Evolutionary conservation across 2,329 filamentous ascomycete species (phyloP), one percentile per base, ranked within the genome.

Genomic region (Colletotrichum cuscutae): DNA sequence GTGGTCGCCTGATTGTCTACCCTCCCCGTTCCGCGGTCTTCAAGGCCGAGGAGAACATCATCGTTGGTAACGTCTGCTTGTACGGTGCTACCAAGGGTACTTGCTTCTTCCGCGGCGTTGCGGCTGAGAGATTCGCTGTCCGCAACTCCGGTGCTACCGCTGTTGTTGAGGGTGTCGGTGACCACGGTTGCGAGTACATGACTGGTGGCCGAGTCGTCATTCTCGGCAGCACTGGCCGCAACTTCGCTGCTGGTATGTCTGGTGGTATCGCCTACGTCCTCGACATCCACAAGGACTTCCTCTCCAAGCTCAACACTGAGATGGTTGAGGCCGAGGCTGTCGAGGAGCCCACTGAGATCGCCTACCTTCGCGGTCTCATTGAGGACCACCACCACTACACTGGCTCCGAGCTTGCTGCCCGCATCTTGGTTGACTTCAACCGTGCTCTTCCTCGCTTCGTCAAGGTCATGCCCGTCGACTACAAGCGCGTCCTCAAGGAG

Each of bases 131-230:
- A 79, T 98, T 98, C 82, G 95, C 95, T 74, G 96, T 98, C 76
- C 93, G 96, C 77, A 98, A 98, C 87, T 98, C 96, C 1, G 96
- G 96, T 85, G 96, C 94, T 63, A 97, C 93, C 32, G 95, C 96
- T n/a, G 94, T 98, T 76, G 95, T 98, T 75, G 96, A 98, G 84
- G 96, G 96, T 85, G 90, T 97, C 76, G 96, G 96, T 88, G 96
- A 98, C 83, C 96, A 98, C 82, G 94, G 95, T 75, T 98, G 95
- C 81, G 96, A 98, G 88, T 98, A 98, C 89, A 98, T 98, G 96
- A 98, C 96, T 79, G 96, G 96, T 81, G 96, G 96, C 81, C 94
- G 95, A 80, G 89, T 98, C 63, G 86, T 98, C 76, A 89, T 97
- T 79, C 89, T 98, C 60, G 96, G 96, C 71, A 91, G 90, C 79